A percentile compares a stretch with the other conserved stretches of the same genome.
Conservation (phyloP, 305 asterid genomes). For the Solanum hybrid region DNA sequence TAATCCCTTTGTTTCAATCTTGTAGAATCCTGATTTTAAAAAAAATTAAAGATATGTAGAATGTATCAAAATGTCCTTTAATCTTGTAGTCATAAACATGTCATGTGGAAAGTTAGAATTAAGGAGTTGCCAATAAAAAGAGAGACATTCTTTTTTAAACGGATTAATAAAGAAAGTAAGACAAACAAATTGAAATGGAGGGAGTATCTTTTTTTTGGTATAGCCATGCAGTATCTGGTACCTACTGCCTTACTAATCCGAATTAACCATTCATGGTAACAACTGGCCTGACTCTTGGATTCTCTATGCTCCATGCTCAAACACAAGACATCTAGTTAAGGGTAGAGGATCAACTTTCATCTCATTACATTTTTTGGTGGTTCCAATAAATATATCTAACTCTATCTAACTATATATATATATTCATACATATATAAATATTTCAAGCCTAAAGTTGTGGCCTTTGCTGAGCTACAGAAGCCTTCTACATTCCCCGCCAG, state of each 20-base stretch:
- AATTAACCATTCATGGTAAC: neutral
- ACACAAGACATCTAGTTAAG: neutral
- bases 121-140: neutral
- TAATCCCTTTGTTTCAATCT: neutral
- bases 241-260: neutral
- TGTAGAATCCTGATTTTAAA: no score
- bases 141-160: neutral
- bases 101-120: neutral
- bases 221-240: neutral
- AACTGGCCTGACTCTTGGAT: neutral
- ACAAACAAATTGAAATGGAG: neutral
- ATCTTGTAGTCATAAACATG: neutral
- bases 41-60: neutral
- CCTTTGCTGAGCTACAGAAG: neutral
- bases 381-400: neutral
- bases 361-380: neutral
- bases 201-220: neutral
- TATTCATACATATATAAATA: neutral
- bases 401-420: neutral
- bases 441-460: neutral
- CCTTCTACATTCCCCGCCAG: neutral
- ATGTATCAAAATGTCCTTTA: neutral
- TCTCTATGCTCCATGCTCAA: neutral
- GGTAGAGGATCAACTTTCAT: neutral
- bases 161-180: neutral